Evolutionary conservation across 2,329 filamentous ascomycete genomes (phyloP).

Genomic region (Rutstroemia sp.): DNA sequence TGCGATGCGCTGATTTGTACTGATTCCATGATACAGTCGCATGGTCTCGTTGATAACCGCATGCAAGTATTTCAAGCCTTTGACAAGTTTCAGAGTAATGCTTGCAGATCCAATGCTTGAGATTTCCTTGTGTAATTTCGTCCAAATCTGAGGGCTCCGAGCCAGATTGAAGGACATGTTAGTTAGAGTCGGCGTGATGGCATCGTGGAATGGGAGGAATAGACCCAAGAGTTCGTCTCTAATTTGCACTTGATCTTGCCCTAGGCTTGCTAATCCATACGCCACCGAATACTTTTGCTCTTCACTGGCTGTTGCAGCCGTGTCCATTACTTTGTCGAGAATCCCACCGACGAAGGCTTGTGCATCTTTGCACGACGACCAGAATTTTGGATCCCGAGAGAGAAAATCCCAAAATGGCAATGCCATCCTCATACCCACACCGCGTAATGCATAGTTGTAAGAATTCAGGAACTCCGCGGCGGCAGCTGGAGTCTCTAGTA

Average conservation of each 20-base stretch:
- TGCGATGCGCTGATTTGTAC: background rate
- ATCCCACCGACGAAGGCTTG: background rate
- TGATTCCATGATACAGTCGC: slow-evolving; percentile 47
- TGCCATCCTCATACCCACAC: background rate
- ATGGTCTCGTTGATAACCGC: slow-evolving; percentile 56
- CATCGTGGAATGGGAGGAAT: background rate
- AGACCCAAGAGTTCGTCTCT: background rate
- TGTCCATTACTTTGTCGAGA: background rate
- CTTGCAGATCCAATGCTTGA: background rate
- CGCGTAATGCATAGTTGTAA: background rate
- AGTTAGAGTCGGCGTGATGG: background rate
- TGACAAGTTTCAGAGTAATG: background rate
- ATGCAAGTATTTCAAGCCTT: background rate
- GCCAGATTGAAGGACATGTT: background rate
- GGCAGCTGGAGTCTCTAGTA: background rate
- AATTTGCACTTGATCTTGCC: background rate
- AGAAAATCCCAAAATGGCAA: slow-evolving; percentile 1
- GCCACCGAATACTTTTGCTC: background rate
- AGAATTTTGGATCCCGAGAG: background rate
- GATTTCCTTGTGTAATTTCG: background rate
- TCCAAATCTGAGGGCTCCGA: background rate
- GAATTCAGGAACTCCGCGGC: background rate
- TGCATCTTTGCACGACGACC: slow-evolving; percentile 1
- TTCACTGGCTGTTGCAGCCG: background rate
- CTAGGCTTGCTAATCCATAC: background rate